These are phyloP conservation scores for Mortierella sp. DNA, from an alignment of 371 early-diverging fungal genomes.

Conservation along the genomic window DNA sequence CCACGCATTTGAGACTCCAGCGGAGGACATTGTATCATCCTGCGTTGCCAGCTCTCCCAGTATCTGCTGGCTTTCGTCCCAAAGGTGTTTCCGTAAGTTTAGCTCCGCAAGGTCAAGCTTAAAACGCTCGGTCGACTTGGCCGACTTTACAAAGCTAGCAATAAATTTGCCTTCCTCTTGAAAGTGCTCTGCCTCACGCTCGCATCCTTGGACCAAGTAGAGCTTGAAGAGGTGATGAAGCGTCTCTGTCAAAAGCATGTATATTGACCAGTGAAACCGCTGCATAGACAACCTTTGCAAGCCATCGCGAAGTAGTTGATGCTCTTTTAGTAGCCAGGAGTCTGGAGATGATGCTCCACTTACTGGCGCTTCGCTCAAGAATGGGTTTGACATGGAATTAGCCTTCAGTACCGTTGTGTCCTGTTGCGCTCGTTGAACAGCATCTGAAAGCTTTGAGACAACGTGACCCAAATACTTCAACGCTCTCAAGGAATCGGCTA, in stretches of 20 bases:
- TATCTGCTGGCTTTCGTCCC: conserved; percentile 54
- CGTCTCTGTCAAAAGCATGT: conserved; percentile 55
- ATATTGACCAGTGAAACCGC: conserved; percentile 39
- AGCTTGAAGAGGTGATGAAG: conserved; percentile 64
- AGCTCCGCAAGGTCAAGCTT: conserved; percentile 64
- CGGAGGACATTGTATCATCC: conserved; percentile 3
- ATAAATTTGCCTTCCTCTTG: conserved; percentile 65
- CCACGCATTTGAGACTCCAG: conserved; percentile 1
- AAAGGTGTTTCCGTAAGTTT: conserved; percentile 58
- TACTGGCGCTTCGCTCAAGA: conserved; percentile 10
- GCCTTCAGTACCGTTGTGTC: conserved; percentile 14
- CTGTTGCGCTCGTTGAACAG: conserved; percentile 19
- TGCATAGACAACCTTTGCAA: conserved; percentile 32
- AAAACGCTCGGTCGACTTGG: conserved; percentile 56
- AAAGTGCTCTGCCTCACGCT: conserved; percentile 76
- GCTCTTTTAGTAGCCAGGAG: conserved; percentile 9
- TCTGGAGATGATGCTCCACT: background rate
- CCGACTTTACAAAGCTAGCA: conserved; percentile 62
- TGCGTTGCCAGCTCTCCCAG: conserved; percentile 33
- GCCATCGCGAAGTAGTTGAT: conserved; percentile 23
- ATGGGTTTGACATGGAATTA: conserved; percentile 34
- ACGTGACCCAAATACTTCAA: conserved; percentile 34
- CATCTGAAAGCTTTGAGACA: conserved; percentile 29
- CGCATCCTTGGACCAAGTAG: conserved; percentile 71
- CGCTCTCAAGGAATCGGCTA: conserved; percentile 35